Percentiles rank a stretch among this genome's conserved stretches.
Conservation (phyloP, 1,284 basidiomycete species). For the Puccinia novopanici region DNA sequence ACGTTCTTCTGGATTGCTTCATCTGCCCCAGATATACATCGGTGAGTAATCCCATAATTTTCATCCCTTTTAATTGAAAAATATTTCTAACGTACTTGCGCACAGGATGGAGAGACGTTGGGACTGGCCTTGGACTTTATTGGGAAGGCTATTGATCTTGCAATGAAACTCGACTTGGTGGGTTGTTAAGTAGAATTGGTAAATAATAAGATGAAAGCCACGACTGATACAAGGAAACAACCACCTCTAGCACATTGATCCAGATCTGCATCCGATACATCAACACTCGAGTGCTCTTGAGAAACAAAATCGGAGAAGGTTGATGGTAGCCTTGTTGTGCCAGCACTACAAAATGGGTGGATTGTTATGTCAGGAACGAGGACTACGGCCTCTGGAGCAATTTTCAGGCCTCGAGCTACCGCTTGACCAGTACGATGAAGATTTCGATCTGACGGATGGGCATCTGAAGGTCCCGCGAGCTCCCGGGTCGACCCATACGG, state of each 20-base stretch:
- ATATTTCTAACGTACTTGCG: too few species aligned
- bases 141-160: conserved; percentile 32
- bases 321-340: conserved; percentile 40
- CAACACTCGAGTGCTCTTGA: conserved; percentile 19
- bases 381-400: conserved; percentile 27
- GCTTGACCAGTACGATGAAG: conserved; percentile 41
- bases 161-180: conserved; percentile 29
- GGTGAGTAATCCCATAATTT: conserved; percentile 3
- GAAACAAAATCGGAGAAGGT: conserved; percentile 39
- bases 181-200: not conserved
- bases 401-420: conserved; percentile 30
- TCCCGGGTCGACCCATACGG: conserved; percentile 15
- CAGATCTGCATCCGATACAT: conserved; percentile 34
- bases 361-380: conserved; percentile 28
- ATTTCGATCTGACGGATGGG: conserved; percentile 31
- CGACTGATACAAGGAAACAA: not conserved
- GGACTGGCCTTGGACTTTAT: conserved; percentile 33
- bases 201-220: not conserved
- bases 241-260: conserved; percentile 32
- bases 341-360: conserved; percentile 47
- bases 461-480: not conserved
- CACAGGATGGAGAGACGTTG: conserved; percentile 38
- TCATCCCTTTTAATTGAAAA: too few species aligned
- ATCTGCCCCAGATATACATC: conserved; percentile 11
- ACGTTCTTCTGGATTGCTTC: not conserved